Evolutionary conservation across 2,329 filamentous ascomycete genomes (phyloP), one percentile per base, ranked within the genome.

Genomic region (Helotiales sp.): DNA sequence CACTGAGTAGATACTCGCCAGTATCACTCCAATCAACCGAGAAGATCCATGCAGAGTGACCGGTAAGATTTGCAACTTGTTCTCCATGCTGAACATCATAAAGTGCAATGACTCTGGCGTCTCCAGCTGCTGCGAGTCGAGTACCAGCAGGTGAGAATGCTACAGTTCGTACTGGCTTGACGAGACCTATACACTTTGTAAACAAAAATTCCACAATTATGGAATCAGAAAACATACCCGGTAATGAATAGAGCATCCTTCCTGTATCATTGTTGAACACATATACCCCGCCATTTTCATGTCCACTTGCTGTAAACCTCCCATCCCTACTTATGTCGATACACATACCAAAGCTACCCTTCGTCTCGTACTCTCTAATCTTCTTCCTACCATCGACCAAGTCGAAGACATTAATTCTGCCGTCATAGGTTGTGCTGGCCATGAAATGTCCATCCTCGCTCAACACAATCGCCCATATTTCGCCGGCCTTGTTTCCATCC

Each of bases 41-140:
- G 60, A 93, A 89, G 64, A 99, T 87, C 95, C 93, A 99, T 5
- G 90, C 88, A 0, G 84, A 82, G 71, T 93, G 90, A 1, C 89
- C 91, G 0, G 82, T 79, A 51, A 99, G 77, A 70, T 92, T 96
- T 19, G 89, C 91, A 13, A 98, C 87, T 69, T 96, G 93, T 73
- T 98, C 93, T 50, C 95, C 95, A 49, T 93, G 93, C 63, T 86
- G 84, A 66, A 96, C 91, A 70, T 98, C 93, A 76, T 97, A 99
- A 46, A 98, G 81, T 2, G 90, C 89, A 66, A 99, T 96, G 51
- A 96, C 85, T 52, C 87, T 86, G 7, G 93, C 88, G 69, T 99
- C 93, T 29, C 95, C 95, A 2, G 90, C 92, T 6, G 93, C 93
- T 22, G 95, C 95, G 13, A 99, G 82, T 25, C 93, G 84, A 52